Evolutionary conservation across 371 early-diverging fungal species (phyloP), one percentile per base, ranked within the genome.

Genomic region (Mucor racemosus): DNA sequence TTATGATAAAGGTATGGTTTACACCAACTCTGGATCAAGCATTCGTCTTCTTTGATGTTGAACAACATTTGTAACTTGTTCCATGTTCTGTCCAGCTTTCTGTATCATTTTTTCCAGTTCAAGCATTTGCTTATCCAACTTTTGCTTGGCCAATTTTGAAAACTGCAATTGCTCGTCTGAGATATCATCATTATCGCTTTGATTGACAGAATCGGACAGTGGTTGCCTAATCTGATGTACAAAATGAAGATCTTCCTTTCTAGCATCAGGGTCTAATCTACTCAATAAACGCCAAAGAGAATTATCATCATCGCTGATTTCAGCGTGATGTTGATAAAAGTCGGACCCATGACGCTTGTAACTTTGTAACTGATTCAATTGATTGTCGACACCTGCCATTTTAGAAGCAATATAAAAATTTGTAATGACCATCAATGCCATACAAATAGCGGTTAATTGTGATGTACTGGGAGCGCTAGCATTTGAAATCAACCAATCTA

Each of bases 361-460:
- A 15, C 36, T 33, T 5, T 36, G 38, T 31, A 68, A 41, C 17
- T 63, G 60, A 8, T 56, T 61, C 13, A 81, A 54, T 57, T 74
- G 75, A 31, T 62, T 69, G 54, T 78, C 82, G 17, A 82, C 70
- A 19, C 67, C 65, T 14, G 76, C 67, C 75, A 82, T 74, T 59
- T 79, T 82, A 3, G 61, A 59, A 15, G 80, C 82, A 60, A 79
- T 79, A 38, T 71, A 76, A 10, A 77, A 56, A 36, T 79, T 82
- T 36, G 69, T 71, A 14, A 75, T 13, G 9, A 79, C 72, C 73
- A 82, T 75, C 11, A 78, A 26, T 6, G 68, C 40, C 76, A 82
- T 71, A 57, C 72, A 76, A 8, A 79, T 11, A n/a, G 73, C 69
- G 8, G 78, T 72, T 7, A 74, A 15, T 41, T 79, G 79, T 5